These are phyloP conservation scores for Catharanthus roseus DNA, from an alignment of 257 asterid species.

Conservation along the genomic window DNA sequence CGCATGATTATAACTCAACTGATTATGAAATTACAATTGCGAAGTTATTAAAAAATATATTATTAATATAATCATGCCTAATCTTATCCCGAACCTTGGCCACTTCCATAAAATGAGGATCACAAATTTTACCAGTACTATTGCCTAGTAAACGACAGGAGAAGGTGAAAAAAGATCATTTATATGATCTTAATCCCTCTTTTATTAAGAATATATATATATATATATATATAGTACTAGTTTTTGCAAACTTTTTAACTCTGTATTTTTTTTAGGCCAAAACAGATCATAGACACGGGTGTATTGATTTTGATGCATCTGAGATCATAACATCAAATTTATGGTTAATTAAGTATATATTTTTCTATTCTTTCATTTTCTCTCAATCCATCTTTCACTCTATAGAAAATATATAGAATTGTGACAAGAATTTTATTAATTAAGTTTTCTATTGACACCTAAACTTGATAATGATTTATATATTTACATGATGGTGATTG, in stretches of 20 bases:
- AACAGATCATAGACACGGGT: slow-evolving; percentile 11
- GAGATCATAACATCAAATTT: slow-evolving; percentile 36
- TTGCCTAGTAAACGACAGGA: neutral
- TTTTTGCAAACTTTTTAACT: too few relatives aligned
- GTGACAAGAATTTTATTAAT: slow-evolving; percentile 3
- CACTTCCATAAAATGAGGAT: too few relatives aligned
- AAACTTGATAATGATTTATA: slow-evolving; percentile 2
- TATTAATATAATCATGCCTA: too few relatives aligned
- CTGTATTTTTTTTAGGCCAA: too few relatives aligned
- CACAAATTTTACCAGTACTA: too few relatives aligned
- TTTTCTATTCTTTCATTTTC: neutral
- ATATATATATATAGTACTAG: too few relatives aligned
- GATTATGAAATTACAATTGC: too few relatives aligned
- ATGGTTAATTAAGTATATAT: neutral
- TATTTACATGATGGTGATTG: slow-evolving; percentile 8
- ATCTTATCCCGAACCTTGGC: too few relatives aligned
- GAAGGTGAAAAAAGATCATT: slow-evolving; percentile 2
- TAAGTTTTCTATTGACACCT: slow-evolving; percentile 11
- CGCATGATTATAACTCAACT: too few relatives aligned
- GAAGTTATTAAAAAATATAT: too few relatives aligned
- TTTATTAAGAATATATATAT: too few relatives aligned
- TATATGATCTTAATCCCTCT: neutral
- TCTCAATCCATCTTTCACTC: slow-evolving; percentile 16
- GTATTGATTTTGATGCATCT: slow-evolving; percentile 68
- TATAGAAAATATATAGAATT: slow-evolving; percentile 8